Percentiles rank a stretch among this genome's conserved stretches.
Evolutionary conservation across 2,329 filamentous ascomycete genomes (phyloP).

Genomic region (Rachicladosporium sp.): DNA sequence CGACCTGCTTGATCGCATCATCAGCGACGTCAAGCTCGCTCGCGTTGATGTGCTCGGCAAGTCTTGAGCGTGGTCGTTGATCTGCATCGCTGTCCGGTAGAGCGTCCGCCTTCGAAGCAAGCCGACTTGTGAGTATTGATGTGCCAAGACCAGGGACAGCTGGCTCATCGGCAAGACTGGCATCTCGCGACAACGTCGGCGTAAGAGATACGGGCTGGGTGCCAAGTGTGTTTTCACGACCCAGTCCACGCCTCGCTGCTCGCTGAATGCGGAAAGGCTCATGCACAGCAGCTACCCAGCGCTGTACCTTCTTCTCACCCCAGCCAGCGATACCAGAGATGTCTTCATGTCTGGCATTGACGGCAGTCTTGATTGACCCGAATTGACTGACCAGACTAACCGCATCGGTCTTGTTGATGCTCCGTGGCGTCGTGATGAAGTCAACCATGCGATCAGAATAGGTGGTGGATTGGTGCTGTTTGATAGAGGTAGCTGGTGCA

Average conservation of each 20-base stretch:
- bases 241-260: conserved; percentile 45
- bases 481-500: conserved; percentile 68
- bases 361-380: conserved; percentile 71
- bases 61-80: conserved; percentile 22
- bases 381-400: conserved; percentile 84
- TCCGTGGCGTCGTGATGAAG: conserved; percentile 80
- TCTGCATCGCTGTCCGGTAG: conserved; percentile 22
- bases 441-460: conserved; percentile 83
- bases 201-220: conserved; percentile 14
- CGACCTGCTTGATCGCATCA: conserved; percentile 30
- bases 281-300: conserved; percentile 69
- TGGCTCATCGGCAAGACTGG: conserved; percentile 6
- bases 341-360: conserved; percentile 81
- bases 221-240: conserved; percentile 21
- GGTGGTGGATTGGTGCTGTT: conserved; percentile 67
- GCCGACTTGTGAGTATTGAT: conserved; percentile 1
- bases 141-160: conserved; percentile 1
- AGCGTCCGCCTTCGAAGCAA: background rate
- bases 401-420: conserved; percentile 90
- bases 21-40: conserved; percentile 9
- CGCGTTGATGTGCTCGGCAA: conserved; percentile 18
- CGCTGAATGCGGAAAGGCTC: conserved; percentile 73
- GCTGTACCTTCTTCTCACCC: conserved; percentile 88
- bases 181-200: conserved; percentile 17
- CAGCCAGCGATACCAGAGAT: conserved; percentile 76